A percentile compares a stretch with the other conserved stretches of the same genome.
Evolutionary conservation across 2,329 filamentous ascomycete genomes (phyloP).

Genomic region (Blastomyces emzantsi): DNA sequence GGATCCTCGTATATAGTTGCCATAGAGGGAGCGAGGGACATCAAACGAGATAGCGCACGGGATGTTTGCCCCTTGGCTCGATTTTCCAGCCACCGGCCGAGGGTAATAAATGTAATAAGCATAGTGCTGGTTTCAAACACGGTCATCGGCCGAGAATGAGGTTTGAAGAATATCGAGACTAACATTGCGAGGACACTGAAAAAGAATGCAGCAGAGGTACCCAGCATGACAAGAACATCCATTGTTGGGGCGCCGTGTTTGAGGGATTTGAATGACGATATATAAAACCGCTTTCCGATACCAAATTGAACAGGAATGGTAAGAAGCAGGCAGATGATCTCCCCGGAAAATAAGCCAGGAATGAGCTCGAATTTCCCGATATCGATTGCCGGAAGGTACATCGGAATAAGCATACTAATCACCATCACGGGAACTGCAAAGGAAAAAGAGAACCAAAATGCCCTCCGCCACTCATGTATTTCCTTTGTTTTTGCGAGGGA

Average conservation of each 20-base stretch:
- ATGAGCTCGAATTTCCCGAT: slow-evolving; percentile 60
- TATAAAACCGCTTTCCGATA: slow-evolving; percentile 87
- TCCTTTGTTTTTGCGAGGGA: slow-evolving; percentile 94
- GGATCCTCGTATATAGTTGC: slow-evolving; percentile 93
- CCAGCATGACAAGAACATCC: slow-evolving; percentile 91
- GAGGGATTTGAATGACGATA: slow-evolving; percentile 85
- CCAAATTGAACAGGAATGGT: slow-evolving; percentile 95
- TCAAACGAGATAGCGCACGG: slow-evolving; percentile 81
- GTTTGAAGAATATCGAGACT: slow-evolving; percentile 64
- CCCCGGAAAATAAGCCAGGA: slow-evolving; percentile 76
- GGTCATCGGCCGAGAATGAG: slow-evolving; percentile 72
- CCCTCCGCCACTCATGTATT: slow-evolving; percentile 82
- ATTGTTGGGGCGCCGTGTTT: slow-evolving; percentile 90
- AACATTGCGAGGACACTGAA: slow-evolving; percentile 85
- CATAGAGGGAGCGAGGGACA: slow-evolving; percentile 95
- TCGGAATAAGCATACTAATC: slow-evolving; percentile 88
- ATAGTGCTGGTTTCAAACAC: slow-evolving; percentile 98
- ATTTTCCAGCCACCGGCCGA: slow-evolving; percentile 90
- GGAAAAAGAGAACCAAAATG: slow-evolving; percentile 64
- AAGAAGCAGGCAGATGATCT: slow-evolving; percentile 70
- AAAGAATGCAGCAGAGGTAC: slow-evolving; percentile 91
- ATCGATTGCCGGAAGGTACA: slow-evolving; percentile 67
- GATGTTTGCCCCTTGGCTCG: slow-evolving; percentile 93
- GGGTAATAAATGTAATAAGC: slow-evolving; percentile 90
- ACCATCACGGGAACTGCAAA: slow-evolving; percentile 89